Evolutionary conservation across 2,329 filamentous ascomycete species (phyloP), one percentile per base, ranked within the genome.

Genomic region (Penicillium decumbens): DNA sequence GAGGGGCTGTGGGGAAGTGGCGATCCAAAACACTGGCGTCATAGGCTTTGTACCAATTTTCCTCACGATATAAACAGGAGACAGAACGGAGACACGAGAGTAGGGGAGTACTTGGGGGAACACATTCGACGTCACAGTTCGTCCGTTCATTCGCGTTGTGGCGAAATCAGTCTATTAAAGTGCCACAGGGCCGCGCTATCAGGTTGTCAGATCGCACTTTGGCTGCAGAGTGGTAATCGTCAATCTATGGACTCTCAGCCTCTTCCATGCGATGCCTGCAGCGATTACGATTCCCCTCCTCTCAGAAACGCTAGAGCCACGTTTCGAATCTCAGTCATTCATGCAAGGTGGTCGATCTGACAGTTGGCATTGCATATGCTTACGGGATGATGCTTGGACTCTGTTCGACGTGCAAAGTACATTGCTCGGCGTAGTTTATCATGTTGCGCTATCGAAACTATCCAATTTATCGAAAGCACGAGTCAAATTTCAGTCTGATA

Each of bases 1-100:
- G 54, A 49, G 56, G 58, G 52, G 48, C 48, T 53, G 55, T 53
- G 53, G 58, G 49, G 47, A 54, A 53, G 57, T 59, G 57, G 57
- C 57, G 55, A 59, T 59, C 55, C n/a, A 42, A 52, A 53, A 53
- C 48, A 41, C n/a, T 43, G 35, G 32, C 49, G 50, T 50, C 47
- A 55, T 42, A 38, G 47, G 20, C 2, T 40, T n/a, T 20, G 13
- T 23, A 23, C 43, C 41, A 35, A 45, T 38, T 4, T 15, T 28
- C 23, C 12, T 13, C 29, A 9, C 18, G 33, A 23, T 35, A 40
- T 5, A 40, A 29, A 38, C 3, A 29, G 41, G 3, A 25, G 10
- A 8, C 15, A 12, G 18, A 23, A 23, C 4, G 24, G 40, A 43
- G 5, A 42, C 7, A 32, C 27, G 38, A 40, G 38, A n/a, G 10